Conservation (phyloP, 2,329 filamentous ascomycete genomes). For the Claviceps sp. region DNA sequence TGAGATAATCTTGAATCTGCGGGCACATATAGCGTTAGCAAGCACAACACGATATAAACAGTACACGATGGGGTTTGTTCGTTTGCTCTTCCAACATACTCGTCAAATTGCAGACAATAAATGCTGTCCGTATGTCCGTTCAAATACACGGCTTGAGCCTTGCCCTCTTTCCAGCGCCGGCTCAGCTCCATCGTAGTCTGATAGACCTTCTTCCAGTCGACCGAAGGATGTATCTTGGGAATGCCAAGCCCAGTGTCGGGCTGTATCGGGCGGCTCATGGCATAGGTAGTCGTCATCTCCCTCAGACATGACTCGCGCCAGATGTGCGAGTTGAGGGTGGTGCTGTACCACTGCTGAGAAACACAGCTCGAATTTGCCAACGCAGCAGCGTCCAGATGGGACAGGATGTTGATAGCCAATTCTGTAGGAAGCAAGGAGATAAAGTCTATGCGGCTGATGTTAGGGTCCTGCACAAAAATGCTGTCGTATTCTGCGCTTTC, state of each 20-base stretch:
- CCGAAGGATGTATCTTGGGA: slow-evolving; percentile 41
- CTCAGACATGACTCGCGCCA: slow-evolving; percentile 52
- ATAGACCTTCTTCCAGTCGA: slow-evolving; percentile 81
- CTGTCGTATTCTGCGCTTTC: slow-evolving; percentile 22
- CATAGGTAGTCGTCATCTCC: slow-evolving; percentile 47
- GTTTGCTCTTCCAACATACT: slow-evolving; percentile 40
- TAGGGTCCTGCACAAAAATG: slow-evolving; percentile 20
- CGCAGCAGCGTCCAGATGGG: slow-evolving; percentile 39
- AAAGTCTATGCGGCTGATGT: slow-evolving; percentile 45
- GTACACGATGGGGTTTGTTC: no score
- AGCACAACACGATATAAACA: not conserved
- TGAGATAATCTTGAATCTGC: slow-evolving; percentile 83
- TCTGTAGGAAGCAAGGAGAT: slow-evolving; percentile 41
- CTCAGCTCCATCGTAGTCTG: slow-evolving; percentile 63
- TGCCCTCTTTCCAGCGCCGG: slow-evolving; percentile 64
- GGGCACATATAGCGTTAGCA: slow-evolving; percentile 3
- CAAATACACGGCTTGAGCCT: slow-evolving; percentile 72
- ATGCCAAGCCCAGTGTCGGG: slow-evolving; percentile 45
- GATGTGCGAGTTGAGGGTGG: slow-evolving; percentile 41
- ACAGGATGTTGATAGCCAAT: slow-evolving; percentile 45
- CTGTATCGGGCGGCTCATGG: slow-evolving; percentile 37
- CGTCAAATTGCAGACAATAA: slow-evolving; percentile 96
- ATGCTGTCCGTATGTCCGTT: slow-evolving; percentile 92
- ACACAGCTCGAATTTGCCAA: slow-evolving; percentile 37
- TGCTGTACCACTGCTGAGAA: slow-evolving; percentile 34